These are phyloP conservation scores for Pulicaria dysenterica DNA, from an alignment of 129 eudicot genomes.

Conservation along the genomic window DNA sequence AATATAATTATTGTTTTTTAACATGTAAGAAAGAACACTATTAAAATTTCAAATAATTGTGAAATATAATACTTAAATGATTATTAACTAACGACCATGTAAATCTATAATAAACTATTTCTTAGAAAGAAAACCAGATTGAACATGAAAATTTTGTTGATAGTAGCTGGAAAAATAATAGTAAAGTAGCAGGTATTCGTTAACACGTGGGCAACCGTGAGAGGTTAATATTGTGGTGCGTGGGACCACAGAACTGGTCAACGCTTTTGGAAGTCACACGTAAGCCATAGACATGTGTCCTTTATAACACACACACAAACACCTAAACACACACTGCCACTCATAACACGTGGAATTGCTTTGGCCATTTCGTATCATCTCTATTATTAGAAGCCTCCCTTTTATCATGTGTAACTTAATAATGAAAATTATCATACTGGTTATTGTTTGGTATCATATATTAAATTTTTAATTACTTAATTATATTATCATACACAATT, in stretches of 20 bases:
- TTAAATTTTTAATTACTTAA: too few species aligned
- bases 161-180: background rate
- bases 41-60: too few species aligned
- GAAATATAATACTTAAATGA: too few species aligned
- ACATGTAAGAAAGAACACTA: too few species aligned
- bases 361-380: constrained; percentile 13
- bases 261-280: constrained; percentile 25
- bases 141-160: too few species aligned
- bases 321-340: constrained; percentile 13
- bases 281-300: constrained; percentile 36
- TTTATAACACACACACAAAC: constrained; percentile 12
- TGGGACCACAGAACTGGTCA: constrained; percentile 32
- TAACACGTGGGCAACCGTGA: constrained; percentile 31
- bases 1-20: too few species aligned
- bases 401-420: background rate
- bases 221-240: constrained; percentile 3
- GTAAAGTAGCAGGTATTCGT: background rate
- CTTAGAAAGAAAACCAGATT: too few species aligned
- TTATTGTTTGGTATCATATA: too few species aligned
- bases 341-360: constrained; percentile 22
- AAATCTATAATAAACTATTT: too few species aligned
- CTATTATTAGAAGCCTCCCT: background rate
- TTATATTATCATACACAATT: too few species aligned
- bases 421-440: background rate
- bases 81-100: too few species aligned